Conservation (phyloP, 129 eudicot genomes). For the Artemisia argyi region DNA sequence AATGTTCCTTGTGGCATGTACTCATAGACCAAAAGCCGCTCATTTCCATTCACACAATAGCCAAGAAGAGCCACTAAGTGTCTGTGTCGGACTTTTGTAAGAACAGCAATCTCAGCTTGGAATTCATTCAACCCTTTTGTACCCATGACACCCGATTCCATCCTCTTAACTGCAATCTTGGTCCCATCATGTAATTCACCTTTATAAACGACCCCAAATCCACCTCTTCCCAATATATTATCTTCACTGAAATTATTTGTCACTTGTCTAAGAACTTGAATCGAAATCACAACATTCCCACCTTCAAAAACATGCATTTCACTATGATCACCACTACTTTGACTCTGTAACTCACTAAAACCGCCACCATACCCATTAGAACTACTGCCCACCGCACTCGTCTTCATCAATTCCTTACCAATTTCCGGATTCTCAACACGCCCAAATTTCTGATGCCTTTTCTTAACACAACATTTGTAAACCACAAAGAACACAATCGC, state of each 20-base stretch:
- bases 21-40: constrained; percentile 67
- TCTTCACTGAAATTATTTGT: constrained; percentile 53
- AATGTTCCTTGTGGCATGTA: constrained; percentile 68
- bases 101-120: constrained; percentile 63
- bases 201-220: constrained; percentile 61
- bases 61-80: constrained; percentile 62
- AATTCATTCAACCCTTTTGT: constrained; percentile 61
- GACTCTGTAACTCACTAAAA: constrained; percentile 60
- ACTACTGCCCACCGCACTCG: constrained; percentile 30
- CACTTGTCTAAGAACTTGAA: constrained; percentile 55
- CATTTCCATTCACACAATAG: constrained; percentile 54
- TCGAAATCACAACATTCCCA: constrained; percentile 65
- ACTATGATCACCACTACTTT: constrained; percentile 63
- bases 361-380: constrained; percentile 49
- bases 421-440: constrained; percentile 53
- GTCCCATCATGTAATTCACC: constrained; percentile 66
- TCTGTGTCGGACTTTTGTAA: constrained; percentile 56
- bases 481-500: constrained; percentile 51
- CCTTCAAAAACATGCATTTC: constrained; percentile 68
- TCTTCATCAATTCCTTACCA: constrained; percentile 47
- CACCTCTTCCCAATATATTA: constrained; percentile 59
- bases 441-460: constrained; percentile 48
- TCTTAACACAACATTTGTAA: constrained; percentile 54
- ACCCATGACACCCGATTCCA: constrained; percentile 54
- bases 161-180: constrained; percentile 60